A percentile compares a stretch with the other conserved stretches of the same genome.
Evolutionary conservation across 176 grass and related monocot genomes (phyloP).

Genomic region (Triticum turgidum): DNA sequence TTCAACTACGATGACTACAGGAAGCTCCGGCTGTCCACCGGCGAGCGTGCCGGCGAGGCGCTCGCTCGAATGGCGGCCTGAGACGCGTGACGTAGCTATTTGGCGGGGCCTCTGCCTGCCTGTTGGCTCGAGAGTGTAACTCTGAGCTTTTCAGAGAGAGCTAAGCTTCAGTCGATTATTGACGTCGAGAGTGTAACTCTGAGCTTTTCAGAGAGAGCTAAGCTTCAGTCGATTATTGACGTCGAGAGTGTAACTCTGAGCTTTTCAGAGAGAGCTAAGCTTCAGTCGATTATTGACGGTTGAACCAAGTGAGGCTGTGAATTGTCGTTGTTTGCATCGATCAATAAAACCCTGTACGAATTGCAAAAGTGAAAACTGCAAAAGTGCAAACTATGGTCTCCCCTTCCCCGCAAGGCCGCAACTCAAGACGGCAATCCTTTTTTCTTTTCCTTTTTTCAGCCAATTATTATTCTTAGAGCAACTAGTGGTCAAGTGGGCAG

Average conservation of each 20-base stretch:
- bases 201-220: not conserved
- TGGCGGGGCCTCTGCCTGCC: not conserved
- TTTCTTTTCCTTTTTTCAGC: no score
- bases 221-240: not conserved
- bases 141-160: not conserved
- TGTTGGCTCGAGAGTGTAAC: not conserved
- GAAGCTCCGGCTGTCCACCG: conserved; percentile 53
- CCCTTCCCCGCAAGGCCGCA: no score
- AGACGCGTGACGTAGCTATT: not conserved
- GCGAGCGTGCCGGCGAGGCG: conserved; percentile 62
- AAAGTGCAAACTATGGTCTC: not conserved
- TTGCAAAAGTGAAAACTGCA: not conserved
- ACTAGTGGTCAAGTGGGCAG: no score
- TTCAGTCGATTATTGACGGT: not conserved
- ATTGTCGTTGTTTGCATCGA: not conserved
- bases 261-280: not conserved
- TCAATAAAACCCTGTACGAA: not conserved
- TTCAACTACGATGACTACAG: conserved; percentile 64
- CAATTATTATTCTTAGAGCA: no score
- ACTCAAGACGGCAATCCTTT: no score
- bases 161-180: not conserved
- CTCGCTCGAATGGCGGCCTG: conserved; percentile 33
- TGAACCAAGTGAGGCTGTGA: not conserved
- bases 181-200: not conserved
- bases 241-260: not conserved